Conservation (phyloP, 2,329 filamentous ascomycete species). For the Neonectria coccinea region DNA sequence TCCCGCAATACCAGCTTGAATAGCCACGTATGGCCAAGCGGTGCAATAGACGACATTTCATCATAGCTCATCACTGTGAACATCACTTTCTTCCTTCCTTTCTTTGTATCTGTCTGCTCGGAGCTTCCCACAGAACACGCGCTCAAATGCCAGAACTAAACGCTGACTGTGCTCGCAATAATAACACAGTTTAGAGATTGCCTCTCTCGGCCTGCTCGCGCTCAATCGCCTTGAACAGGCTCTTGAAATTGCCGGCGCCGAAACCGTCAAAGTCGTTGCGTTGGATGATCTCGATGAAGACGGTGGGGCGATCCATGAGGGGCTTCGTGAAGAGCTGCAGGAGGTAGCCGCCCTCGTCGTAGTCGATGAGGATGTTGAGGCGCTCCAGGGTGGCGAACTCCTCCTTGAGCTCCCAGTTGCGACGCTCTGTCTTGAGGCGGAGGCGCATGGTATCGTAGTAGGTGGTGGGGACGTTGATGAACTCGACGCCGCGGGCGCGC, state of each 20-base stretch:
- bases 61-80: conserved; percentile 17
- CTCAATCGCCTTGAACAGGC: conserved; percentile 94
- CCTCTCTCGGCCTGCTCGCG: conserved; percentile 88
- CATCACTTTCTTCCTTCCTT: not conserved
- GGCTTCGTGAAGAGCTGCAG: conserved; percentile 85
- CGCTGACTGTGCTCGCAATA: conserved; percentile 9
- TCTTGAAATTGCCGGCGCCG: conserved; percentile 96
- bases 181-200: conserved; percentile 69
- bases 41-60: conserved; percentile 20
- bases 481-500: conserved; percentile 89
- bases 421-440: conserved; percentile 74
- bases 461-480: conserved; percentile 87
- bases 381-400: conserved; percentile 81
- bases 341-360: conserved; percentile 91
- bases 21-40: not conserved
- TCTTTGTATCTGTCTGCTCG: conserved; percentile 5
- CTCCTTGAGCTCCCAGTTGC: conserved; percentile 76
- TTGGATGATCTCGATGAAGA: conserved; percentile 97
- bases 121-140: conserved; percentile 5
- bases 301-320: conserved; percentile 92
- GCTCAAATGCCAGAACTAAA: conserved; percentile 1
- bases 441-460: conserved; percentile 85
- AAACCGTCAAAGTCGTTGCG: conserved; percentile 91
- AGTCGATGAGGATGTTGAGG: conserved; percentile 92
- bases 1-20: conserved; percentile 9